Evolutionary conservation across 1,284 basidiomycete genomes (phyloP).

Genomic region (Fomitopsis schrenkii): DNA sequence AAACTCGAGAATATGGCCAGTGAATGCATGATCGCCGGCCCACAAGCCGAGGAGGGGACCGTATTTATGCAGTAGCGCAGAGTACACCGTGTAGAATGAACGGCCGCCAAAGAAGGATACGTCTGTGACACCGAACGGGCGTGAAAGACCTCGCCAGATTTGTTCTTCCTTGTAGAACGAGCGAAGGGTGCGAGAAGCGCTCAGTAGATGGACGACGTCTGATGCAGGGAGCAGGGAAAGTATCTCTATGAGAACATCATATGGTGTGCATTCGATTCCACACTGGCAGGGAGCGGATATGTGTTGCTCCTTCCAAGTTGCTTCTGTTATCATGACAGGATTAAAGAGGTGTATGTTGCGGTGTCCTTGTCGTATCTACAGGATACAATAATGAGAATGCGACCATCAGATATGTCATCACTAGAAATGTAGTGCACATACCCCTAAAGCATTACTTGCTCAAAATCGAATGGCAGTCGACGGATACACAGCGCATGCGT

Average conservation of each 20-base stretch:
- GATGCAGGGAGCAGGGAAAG: conserved; percentile 10
- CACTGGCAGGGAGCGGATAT: too few species aligned
- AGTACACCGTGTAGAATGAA: conserved; percentile 19
- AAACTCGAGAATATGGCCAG: conserved; percentile 18
- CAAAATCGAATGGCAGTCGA: not conserved
- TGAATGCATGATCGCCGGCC: conserved; percentile 21
- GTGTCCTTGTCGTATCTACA: too few species aligned
- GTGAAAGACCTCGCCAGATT: conserved; percentile 18
- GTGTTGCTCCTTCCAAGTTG: too few species aligned
- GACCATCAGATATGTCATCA: not conserved
- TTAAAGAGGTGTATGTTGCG: too few species aligned
- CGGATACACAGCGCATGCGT: not conserved
- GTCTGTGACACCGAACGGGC: conserved; percentile 13
- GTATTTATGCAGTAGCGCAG: conserved; percentile 16
- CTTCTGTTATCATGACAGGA: too few species aligned
- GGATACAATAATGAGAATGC: not conserved
- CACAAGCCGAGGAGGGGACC: conserved; percentile 21
- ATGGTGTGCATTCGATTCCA: conserved; percentile 14
- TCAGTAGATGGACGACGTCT: conserved; percentile 21
- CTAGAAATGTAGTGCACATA: too few species aligned
- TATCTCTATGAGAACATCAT: conserved; percentile 20
- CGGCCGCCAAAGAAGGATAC: conserved; percentile 11
- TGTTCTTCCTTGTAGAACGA: conserved; percentile 14
- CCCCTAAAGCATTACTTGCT: not conserved
- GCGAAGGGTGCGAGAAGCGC: conserved; percentile 17